phyloP scores from a whole-genome alignment of 768 basidiomycete genomes.

The Cubamyces sp. region DNA sequence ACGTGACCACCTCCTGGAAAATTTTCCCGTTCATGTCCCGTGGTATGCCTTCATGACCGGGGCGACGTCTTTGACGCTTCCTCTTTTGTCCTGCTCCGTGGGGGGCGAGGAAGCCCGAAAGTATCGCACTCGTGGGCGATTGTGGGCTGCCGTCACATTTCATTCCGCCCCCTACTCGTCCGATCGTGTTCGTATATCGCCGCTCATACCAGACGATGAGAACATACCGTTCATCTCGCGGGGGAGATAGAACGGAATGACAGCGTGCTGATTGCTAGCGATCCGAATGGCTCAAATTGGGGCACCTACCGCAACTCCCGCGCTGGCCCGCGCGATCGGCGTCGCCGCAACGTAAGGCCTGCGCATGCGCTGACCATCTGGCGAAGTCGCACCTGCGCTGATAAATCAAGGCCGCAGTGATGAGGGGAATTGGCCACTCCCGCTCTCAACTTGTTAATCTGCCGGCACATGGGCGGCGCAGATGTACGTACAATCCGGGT shows the following conservation, averaged over 20 bases:
- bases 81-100: neutral
- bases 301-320: neutral
- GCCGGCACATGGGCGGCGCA: neutral
- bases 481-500: neutral
- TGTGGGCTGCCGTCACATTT: neutral
- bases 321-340: neutral
- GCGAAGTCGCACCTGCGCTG: too few relatives aligned
- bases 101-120: neutral
- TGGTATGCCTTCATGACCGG: conserved; percentile 3
- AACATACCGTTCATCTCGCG: conserved; percentile 7
- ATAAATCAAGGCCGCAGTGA: too few relatives aligned
- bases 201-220: neutral
- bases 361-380: too few relatives aligned
- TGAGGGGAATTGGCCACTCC: too few relatives aligned
- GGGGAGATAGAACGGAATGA: conserved; percentile 13
- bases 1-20: neutral
- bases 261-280: neutral
- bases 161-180: neutral
- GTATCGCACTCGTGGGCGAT: neutral
- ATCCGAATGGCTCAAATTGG: neutral
- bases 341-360: too few relatives aligned
- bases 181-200: neutral
- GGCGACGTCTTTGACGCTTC: conserved; percentile 8
- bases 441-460: neutral
- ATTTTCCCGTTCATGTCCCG: conserved; percentile 1